These are phyloP conservation scores for Neurospora sp. DNA, from an alignment of 495 filamentous ascomycete species.

Conservation along the genomic window DNA sequence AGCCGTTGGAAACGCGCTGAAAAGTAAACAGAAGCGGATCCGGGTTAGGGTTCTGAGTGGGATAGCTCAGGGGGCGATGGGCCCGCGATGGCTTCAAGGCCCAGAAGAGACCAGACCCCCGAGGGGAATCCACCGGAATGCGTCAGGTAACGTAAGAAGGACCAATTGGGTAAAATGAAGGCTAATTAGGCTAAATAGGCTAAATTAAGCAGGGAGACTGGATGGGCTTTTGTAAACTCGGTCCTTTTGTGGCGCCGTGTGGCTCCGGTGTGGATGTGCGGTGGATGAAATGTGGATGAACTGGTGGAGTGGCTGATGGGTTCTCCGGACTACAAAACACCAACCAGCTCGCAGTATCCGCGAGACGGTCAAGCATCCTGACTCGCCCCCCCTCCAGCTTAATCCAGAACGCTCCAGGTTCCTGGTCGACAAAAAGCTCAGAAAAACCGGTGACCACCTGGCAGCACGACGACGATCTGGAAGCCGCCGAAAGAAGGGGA, in stretches of 20 bases:
- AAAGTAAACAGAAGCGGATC: neutral
- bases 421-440: neutral
- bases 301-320: slow-evolving; percentile 3
- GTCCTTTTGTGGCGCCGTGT: neutral
- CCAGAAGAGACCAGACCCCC: neutral
- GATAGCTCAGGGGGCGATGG: neutral
- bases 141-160: neutral
- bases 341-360: neutral
- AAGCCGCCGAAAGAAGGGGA: neutral
- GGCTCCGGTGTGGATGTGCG: slow-evolving; percentile 6
- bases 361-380: neutral
- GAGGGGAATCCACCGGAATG: neutral
- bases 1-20: neutral
- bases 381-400: neutral
- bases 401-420: neutral
- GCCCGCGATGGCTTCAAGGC: neutral
- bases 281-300: slow-evolving; percentile 13
- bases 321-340: neutral
- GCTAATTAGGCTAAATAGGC: slow-evolving; percentile 2
- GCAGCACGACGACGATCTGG: neutral
- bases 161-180: neutral
- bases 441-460: neutral
- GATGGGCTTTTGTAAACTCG: neutral
- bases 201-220: neutral
- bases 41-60: neutral